Conservation (phyloP, 306 rosid species). For the Quercus mongolica region DNA sequence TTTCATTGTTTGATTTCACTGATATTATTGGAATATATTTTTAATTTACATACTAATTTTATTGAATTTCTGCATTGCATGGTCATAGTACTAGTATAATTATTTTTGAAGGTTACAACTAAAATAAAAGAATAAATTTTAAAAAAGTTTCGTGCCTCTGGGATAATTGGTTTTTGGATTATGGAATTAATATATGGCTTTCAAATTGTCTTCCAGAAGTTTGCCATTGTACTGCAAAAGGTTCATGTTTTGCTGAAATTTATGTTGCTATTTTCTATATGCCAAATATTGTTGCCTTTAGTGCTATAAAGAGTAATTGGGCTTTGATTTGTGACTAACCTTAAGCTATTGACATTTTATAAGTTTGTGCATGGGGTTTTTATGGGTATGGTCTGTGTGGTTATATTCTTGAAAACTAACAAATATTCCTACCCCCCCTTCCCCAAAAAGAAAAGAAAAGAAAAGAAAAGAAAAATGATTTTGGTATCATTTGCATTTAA, state of each 20-base stretch:
- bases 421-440: too few species aligned
- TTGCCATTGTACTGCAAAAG: background rate
- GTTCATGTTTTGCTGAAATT: background rate
- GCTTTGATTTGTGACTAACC: too few species aligned
- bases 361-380: too few species aligned
- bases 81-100: background rate
- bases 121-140: background rate
- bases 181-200: background rate
- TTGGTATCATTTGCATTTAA: background rate
- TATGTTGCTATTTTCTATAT: background rate
- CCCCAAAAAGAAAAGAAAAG: too few species aligned
- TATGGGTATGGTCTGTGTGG: too few species aligned
- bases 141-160: background rate
- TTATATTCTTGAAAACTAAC: too few species aligned
- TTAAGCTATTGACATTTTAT: too few species aligned
- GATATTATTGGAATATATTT: too few species aligned
- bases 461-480: background rate
- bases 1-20: too few species aligned
- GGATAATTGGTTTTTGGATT: background rate
- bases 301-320: too few species aligned
- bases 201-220: background rate
- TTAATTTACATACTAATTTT: too few species aligned
- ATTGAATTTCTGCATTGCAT: too few species aligned
- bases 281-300: background rate
- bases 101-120: background rate